These are phyloP conservation scores for Cymbidium sinense DNA, from an alignment of 106 monocot species.

Conservation along the genomic window DNA sequence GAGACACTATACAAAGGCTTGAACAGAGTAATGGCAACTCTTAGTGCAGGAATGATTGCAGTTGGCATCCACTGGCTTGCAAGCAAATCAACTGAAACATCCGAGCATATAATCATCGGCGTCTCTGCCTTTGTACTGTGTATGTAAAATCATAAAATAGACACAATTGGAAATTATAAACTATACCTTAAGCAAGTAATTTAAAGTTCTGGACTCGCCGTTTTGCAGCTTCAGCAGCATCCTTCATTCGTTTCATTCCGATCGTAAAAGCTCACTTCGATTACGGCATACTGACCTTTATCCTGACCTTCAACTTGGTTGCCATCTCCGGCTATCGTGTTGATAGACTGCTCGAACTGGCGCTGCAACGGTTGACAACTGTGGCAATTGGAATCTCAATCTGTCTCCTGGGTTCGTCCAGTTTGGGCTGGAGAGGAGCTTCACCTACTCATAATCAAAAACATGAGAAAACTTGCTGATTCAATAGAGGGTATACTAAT, in stretches of 20 bases:
- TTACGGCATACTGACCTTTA: constrained; percentile 33
- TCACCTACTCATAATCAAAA: constrained; percentile 29
- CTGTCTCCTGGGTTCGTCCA: constrained; percentile 23
- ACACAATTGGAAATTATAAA: neutral
- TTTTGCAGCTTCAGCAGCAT: constrained; percentile 37
- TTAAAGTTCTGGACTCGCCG: neutral
- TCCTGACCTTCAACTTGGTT: constrained; percentile 16
- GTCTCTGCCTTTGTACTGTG: constrained; percentile 45
- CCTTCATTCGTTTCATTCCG: constrained; percentile 44
- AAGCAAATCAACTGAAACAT: neutral
- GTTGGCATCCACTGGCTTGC: constrained; percentile 24
- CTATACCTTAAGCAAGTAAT: neutral
- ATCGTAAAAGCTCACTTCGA: constrained; percentile 36
- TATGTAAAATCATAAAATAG: constrained; percentile 2
- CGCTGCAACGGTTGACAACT: constrained; percentile 12
- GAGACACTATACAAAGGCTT: constrained; percentile 62
- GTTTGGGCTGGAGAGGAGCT: constrained; percentile 64
- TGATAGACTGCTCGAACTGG: constrained; percentile 28
- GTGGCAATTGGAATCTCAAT: constrained; percentile 40
- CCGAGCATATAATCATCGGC: constrained; percentile 38
- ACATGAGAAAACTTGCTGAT: constrained; percentile 51
- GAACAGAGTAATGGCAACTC: constrained; percentile 44
- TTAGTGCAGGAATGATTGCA: constrained; percentile 33
- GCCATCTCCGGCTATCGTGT: constrained; percentile 41
- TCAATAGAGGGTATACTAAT: constrained; percentile 34